Conservation (phyloP, 192 early-diverging fungal species). For the Backusella psychrophila region DNA sequence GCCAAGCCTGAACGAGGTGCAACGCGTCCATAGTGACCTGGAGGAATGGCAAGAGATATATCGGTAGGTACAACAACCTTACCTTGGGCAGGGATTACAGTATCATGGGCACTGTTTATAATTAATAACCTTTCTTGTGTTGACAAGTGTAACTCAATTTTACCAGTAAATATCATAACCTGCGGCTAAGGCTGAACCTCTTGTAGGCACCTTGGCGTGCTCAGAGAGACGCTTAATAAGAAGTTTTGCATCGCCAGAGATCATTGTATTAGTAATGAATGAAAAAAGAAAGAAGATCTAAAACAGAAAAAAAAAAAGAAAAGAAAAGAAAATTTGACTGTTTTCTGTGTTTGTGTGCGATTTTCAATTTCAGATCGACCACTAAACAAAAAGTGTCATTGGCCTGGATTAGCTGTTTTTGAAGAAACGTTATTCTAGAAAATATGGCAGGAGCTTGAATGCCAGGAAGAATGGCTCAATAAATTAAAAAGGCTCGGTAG, state of each 20-base stretch:
- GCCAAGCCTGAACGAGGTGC: constrained; percentile 93
- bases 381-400: background rate
- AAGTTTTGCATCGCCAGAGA: constrained; percentile 30
- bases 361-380: background rate
- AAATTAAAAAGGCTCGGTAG: background rate
- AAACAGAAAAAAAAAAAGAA: background rate
- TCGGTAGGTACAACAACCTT: constrained; percentile 85
- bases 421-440: background rate
- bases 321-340: background rate
- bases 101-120: constrained; percentile 47
- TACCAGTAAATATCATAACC: constrained; percentile 93
- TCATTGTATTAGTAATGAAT: background rate
- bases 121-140: background rate
- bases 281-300: background rate
- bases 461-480: background rate
- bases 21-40: constrained; percentile 91
- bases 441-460: background rate
- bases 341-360: background rate
- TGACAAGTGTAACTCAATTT: background rate
- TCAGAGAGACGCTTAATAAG: constrained; percentile 68
- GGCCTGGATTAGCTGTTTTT: background rate
- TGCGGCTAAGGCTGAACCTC: constrained; percentile 81
- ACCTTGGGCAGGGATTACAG: constrained; percentile 72
- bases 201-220: constrained; percentile 75
- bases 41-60: constrained; percentile 80